Conservation (phyloP, 176 grass and related monocot genomes). For the Saccharum officinarum region DNA sequence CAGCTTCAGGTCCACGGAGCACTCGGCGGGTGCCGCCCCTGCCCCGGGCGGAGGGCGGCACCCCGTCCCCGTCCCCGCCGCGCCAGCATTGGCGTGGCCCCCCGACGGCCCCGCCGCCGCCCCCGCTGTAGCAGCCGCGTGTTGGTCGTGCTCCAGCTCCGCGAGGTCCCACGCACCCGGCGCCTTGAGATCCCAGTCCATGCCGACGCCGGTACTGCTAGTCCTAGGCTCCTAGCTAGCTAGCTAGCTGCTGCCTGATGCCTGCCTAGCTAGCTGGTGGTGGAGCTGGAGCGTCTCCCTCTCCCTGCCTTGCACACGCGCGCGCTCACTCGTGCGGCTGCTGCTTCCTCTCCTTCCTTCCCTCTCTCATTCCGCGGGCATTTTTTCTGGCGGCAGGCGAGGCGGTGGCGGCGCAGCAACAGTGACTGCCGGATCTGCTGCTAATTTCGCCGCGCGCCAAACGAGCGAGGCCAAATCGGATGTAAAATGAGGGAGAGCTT, state of each 20-base stretch:
- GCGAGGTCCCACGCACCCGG: conserved; percentile 62
- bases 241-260: conserved; percentile 5
- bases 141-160: conserved; percentile 38
- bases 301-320: background rate
- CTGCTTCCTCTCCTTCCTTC: background rate
- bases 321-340: conserved; percentile 13
- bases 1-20: conserved; percentile 89
- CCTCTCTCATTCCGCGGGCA: conserved; percentile 41
- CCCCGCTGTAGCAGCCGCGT: background rate
- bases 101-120: background rate
- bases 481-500: background rate
- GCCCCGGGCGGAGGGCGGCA: conserved; percentile 2
- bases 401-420: background rate
- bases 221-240: background rate
- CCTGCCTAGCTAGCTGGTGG: background rate
- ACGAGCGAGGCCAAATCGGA: background rate
- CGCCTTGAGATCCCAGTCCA: conserved; percentile 94
- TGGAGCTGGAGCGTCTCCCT: background rate
- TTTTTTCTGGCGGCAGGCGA: background rate
- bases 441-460: background rate
- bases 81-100: conserved; percentile 4
- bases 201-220: background rate
- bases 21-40: conserved; percentile 23
- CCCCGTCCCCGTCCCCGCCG: background rate
- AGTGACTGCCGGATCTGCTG: background rate